These are phyloP conservation scores for Hortaea sp. DNA, from an alignment of 2,329 filamentous ascomycete genomes.

Conservation along the genomic window DNA sequence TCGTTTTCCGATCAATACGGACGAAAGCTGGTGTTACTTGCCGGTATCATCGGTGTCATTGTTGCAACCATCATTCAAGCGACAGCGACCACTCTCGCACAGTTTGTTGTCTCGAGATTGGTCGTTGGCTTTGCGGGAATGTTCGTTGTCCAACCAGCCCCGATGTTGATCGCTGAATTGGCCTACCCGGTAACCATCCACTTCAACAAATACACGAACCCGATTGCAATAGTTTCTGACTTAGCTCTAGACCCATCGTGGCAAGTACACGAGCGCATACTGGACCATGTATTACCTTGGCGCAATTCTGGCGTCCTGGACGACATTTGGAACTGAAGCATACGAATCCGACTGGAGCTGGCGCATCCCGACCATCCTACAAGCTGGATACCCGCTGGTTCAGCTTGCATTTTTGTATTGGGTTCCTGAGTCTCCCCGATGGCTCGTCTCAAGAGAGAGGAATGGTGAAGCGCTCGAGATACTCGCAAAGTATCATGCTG, in stretches of 20 bases:
- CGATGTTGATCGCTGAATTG: conserved; percentile 30
- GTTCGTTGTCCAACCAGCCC: conserved; percentile 33
- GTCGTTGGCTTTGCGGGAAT: conserved; percentile 15
- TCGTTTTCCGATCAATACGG: conserved; percentile 32
- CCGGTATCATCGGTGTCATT: background rate
- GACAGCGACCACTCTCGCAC: background rate
- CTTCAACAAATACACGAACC: conserved; percentile 9
- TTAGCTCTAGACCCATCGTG: conserved; percentile 38
- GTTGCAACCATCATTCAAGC: background rate
- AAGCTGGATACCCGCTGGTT: conserved; percentile 36
- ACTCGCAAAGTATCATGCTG: conserved; percentile 48
- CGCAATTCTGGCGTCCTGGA: conserved; percentile 37
- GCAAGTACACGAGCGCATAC: conserved; percentile 39
- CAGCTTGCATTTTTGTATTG: conserved; percentile 41
- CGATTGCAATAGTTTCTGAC: conserved; percentile 32
- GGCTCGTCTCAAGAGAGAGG: conserved; percentile 50
- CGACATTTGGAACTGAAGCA: conserved; percentile 35
- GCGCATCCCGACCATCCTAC: conserved; percentile 45
- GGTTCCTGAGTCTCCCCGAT: conserved; percentile 53
- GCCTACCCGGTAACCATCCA: conserved; percentile 26
- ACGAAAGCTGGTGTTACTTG: conserved; percentile 25
- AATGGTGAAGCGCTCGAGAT: conserved; percentile 46
- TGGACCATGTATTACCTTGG: conserved; percentile 38
- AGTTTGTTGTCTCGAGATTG: background rate
- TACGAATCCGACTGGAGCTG: conserved; percentile 38